Percentiles rank a stretch among this genome's conserved stretches.
Evolutionary conservation across 148 eudicot genomes (phyloP).

Genomic region (Rhododendron simsii): DNA sequence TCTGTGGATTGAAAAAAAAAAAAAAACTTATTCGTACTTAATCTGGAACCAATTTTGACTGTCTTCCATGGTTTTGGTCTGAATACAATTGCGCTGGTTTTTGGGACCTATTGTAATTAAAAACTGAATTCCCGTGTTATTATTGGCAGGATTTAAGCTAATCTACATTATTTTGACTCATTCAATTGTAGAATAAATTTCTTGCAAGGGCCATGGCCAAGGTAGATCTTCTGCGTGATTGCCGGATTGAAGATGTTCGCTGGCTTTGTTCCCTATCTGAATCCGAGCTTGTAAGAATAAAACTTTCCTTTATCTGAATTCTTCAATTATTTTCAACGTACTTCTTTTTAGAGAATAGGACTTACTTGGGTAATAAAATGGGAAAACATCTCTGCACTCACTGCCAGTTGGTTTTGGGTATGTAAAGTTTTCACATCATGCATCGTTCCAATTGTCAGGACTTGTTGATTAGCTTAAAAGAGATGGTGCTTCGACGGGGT

Average conservation of each 20-base stretch:
- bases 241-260: slow-evolving; percentile 46
- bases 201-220: slow-evolving; percentile 19
- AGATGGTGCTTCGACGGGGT: slow-evolving; percentile 43
- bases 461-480: slow-evolving; percentile 50
- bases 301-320: neutral
- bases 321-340: no score
- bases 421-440: neutral
- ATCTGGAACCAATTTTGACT: no score
- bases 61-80: no score
- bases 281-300: slow-evolving; percentile 55
- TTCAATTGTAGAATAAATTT: neutral
- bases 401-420: neutral
- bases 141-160: neutral
- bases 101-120: neutral
- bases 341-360: no score
- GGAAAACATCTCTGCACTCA: no score
- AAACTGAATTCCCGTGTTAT: neutral
- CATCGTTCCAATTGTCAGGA: slow-evolving; percentile 34
- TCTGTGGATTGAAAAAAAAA: no score
- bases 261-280: slow-evolving; percentile 66
- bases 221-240: slow-evolving; percentile 19
- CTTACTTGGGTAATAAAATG: no score
- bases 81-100: neutral
- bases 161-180: neutral
- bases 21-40: no score